Base-by-base conservation (phyloP, 192 early-diverging fungal genomes). In the Entrophospora sp. region DNA sequence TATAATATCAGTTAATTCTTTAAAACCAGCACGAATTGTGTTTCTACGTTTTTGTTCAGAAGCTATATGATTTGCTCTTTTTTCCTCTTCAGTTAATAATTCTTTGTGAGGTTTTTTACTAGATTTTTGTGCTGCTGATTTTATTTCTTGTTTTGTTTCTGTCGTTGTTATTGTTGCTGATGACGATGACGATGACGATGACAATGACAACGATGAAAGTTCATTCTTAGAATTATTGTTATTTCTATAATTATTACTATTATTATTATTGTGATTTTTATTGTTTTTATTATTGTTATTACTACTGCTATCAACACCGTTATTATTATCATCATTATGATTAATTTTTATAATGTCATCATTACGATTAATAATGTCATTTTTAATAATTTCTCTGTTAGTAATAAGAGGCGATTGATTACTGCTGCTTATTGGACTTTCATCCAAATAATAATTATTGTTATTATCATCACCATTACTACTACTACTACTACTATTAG, bases 1-100 rank as follows among this genome's bases (percentile, higher is more conserved):
- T 38, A 95, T 89, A 28, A 93, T 82, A 38, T 90, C 86, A 8
- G 89, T 88, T 62, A 97, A 83, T 69, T 92, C 85, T 72, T 92
- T 88, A 80, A 94, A 94, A 37, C 94, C 94, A 32, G 76, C 77
- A 6, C 90, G 84, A 48, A 90, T 88, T 7, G 83, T 78, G 31
- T 87, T 84, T 28, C 88, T 67, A 35, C 88, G 81, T 63, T 87
- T 88, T 64, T 90, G 87, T 68, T 90, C 88, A 0, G 85, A 87
- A 7, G 78, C 75, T 56, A 90, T 88, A 64, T 90, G 88, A 68
- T 90, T 90, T 3, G 83, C 78, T 20, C 84, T 67, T 52, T 89
- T 89, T 64, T 90, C 83, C 61, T 89, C 82, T 62, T 89, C 89
- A 2, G 89, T 91, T 67, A 91, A 51, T 3, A 91, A 68, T 44